A percentile compares a stretch with the other conserved stretches of the same genome.
Evolutionary conservation across 768 basidiomycete genomes (phyloP).

Genomic region (Phlegmacium glaucopus): DNA sequence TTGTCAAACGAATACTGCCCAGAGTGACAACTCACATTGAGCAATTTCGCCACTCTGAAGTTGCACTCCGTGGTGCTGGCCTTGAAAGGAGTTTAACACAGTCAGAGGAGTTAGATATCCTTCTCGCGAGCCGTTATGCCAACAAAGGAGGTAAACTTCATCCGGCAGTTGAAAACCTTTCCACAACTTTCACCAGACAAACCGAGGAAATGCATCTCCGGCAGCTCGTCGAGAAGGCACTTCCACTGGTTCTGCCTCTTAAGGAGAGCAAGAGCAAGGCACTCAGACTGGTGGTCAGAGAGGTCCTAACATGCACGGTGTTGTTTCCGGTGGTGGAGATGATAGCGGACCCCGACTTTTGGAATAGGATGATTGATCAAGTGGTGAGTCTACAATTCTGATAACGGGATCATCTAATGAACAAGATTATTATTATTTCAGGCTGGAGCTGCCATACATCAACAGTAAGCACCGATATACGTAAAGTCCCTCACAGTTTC

Average conservation of each 20-base stretch:
- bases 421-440: constrained; percentile 14
- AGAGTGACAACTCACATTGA: constrained; percentile 87
- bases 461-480: constrained; percentile 34
- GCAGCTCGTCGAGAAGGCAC: constrained; percentile 61
- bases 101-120: constrained; percentile 85
- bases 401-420: not conserved
- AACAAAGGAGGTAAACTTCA: constrained; percentile 70
- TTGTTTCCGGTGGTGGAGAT: constrained; percentile 89
- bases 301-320: constrained; percentile 79
- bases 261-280: constrained; percentile 69
- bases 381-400: constrained; percentile 54
- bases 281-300: constrained; percentile 70
- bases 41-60: constrained; percentile 86
- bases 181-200: constrained; percentile 85
- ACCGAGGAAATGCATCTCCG: constrained; percentile 86
- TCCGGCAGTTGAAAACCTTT: constrained; percentile 83
- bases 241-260: constrained; percentile 74
- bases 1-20: constrained; percentile 86
- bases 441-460: constrained; percentile 50
- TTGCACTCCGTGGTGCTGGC: constrained; percentile 77
- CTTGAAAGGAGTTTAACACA: constrained; percentile 81
- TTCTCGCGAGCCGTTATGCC: constrained; percentile 81
- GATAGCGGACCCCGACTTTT: constrained; percentile 94
- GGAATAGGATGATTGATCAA: constrained; percentile 92
- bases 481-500: not conserved